These are phyloP conservation scores for Sarocladium oryzae DNA, from an alignment of 2,329 filamentous ascomycete species.

Conservation along the genomic window DNA sequence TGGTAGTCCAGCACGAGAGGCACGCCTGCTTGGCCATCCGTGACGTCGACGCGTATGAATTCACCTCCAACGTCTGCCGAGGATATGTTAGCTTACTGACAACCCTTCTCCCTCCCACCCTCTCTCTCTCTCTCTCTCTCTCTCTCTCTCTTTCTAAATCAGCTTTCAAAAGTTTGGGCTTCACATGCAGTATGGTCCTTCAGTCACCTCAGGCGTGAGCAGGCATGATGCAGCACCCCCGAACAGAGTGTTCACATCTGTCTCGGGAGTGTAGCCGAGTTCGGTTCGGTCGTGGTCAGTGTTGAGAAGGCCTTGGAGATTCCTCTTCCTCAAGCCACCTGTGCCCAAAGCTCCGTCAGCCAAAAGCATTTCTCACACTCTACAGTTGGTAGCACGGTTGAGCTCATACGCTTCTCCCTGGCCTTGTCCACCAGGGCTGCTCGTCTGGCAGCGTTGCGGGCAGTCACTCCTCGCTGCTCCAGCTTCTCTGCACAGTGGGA, in stretches of 20 bases:
- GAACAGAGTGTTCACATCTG: conserved; percentile 28
- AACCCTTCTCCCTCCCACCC: too few relatives aligned
- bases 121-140: too few relatives aligned
- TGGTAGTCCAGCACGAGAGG: conserved; percentile 35
- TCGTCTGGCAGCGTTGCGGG: conserved; percentile 38
- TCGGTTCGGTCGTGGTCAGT: conserved; percentile 31
- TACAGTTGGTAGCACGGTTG: too few relatives aligned
- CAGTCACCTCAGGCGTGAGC: conserved; percentile 42
- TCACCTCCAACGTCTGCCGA: conserved; percentile 24
- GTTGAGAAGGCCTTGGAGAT: conserved; percentile 25
- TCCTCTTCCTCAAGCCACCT: conserved; percentile 17
- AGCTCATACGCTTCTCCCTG: conserved; percentile 27
- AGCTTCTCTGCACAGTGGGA: conserved; percentile 40
- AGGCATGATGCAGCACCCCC: conserved; percentile 36
- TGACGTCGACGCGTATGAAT: conserved; percentile 29
- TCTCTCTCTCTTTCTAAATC: neutral
- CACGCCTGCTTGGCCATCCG: conserved; percentile 34
- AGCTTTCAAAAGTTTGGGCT: neutral
- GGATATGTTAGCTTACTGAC: too few relatives aligned
- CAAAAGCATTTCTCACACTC: neutral
- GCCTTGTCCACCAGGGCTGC: conserved; percentile 32
- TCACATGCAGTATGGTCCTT: conserved; percentile 37
- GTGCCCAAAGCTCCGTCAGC: neutral
- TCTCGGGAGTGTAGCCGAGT: conserved; percentile 23
- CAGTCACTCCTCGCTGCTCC: conserved; percentile 38